Percentiles rank a stretch among this genome's conserved stretches.
Conservation (phyloP, 2,329 filamentous ascomycete genomes). For the Stromatinia cepivora region DNA sequence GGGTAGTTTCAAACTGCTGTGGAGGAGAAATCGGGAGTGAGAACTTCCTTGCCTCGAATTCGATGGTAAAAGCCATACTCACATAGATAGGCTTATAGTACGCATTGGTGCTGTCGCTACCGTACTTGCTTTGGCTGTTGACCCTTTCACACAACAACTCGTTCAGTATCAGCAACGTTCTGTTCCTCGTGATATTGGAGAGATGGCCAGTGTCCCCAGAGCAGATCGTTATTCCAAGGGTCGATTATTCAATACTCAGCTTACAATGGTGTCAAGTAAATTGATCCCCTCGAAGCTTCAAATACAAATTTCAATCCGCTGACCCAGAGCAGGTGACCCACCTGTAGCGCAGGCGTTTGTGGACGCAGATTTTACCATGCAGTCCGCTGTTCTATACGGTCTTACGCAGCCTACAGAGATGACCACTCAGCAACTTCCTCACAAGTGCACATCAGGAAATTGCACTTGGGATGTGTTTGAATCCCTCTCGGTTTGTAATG, state of each 20-base stretch:
- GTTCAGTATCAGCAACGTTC: constrained; percentile 8
- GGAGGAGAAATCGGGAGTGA: constrained; percentile 16
- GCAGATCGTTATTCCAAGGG: constrained; percentile 11
- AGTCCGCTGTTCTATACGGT: constrained; percentile 11
- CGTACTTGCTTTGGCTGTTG: constrained; percentile 9
- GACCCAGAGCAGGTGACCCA: background rate
- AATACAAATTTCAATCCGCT: background rate
- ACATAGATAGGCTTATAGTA: constrained; percentile 6
- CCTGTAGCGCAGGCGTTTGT: background rate
- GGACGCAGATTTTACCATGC: constrained; percentile 11
- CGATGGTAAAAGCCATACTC: background rate
- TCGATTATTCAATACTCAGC: background rate
- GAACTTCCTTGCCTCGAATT: background rate
- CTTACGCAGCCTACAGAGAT: background rate
- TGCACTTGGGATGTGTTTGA: constrained; percentile 9
- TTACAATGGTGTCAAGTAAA: constrained; percentile 2
- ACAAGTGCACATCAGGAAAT: constrained; percentile 8
- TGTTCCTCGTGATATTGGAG: background rate
- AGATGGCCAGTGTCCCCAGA: background rate
- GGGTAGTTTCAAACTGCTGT: constrained; percentile 10
- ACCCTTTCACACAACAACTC: constrained; percentile 15
- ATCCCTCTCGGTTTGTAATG: constrained; percentile 11
- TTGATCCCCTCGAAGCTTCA: background rate
- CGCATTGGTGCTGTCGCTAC: constrained; percentile 9
- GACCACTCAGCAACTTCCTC: constrained; percentile 10